Base-by-base conservation (phyloP, 2,329 filamentous ascomycete genomes). In the Celoporthe dispersa region DNA sequence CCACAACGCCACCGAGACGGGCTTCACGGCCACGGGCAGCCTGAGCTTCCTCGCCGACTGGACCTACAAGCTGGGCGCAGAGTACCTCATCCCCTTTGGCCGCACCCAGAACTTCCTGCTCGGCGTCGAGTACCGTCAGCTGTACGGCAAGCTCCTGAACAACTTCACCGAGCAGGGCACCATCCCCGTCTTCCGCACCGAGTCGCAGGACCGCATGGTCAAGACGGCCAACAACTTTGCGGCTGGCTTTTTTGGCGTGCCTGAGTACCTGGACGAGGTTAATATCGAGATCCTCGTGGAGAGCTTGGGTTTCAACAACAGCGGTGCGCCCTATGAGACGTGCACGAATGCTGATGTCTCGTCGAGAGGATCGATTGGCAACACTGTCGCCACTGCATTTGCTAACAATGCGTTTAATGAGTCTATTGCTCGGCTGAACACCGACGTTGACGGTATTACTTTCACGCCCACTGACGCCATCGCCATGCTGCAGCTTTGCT, bases 101-200 rank as follows among this genome's bases (percentile, higher is more conserved):
- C 76, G 80, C 41, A 79, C 78, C 69, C 80, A 84, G 73, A 77
- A 80, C 65, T 83, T 83, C 72, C 73, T 81, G 16, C 76, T 83
- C 3, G 81, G 81, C 11, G 72, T 82, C 16, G 75, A 77, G 66
- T 78, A 82, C 69, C 79, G 81, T 22, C 78, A 83, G 71, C 76
- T 83, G n/a, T 83, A 80, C 60, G 78, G 81, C 9, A 75, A 80
- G 62, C 77, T 83, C 16, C 78, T 84, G 57, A 83, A 83, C 71
- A 83, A 83, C 74, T 83, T 83, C 69, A 79, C 78, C 44, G 75
- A 74, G 66, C 76, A 79, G 1, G 78, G 78, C 35, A 76, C 79
- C 6, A 73, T 83, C 60, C 81, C 81, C 28, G 80, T 83, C 22
- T 81, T 79, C 71, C 75, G 77, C 33, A 78, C 77, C 37, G 69